Percentiles rank a stretch among this genome's conserved stretches.
Evolutionary conservation across 1,284 basidiomycete species (phyloP).

Genomic region (Cryptococcus sp.): DNA sequence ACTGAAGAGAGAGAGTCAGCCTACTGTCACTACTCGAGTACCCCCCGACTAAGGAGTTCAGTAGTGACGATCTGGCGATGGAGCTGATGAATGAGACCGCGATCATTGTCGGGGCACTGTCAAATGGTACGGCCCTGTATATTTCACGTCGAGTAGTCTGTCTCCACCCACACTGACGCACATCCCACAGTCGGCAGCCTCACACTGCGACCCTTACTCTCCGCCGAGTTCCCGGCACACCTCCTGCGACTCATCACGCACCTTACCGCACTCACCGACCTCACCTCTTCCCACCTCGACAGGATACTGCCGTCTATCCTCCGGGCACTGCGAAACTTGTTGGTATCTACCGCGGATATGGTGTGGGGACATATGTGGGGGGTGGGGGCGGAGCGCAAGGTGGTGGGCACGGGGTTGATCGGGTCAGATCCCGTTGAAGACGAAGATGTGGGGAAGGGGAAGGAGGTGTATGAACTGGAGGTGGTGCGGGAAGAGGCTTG

Average conservation of each 20-base stretch:
- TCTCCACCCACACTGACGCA: not conserved
- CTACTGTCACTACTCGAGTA: conserved; percentile 19
- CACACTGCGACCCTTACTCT: conserved; percentile 35
- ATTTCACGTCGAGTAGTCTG: not conserved
- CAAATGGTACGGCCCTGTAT: conserved; percentile 28
- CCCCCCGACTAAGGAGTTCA: not conserved
- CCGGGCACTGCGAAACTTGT: conserved; percentile 41
- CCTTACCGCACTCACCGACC: conserved; percentile 3
- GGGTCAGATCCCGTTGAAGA: conserved; percentile 11
- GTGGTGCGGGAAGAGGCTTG: conserved; percentile 24
- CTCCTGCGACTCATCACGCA: conserved; percentile 28
- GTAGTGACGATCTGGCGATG: conserved; percentile 5
- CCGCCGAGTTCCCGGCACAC: conserved; percentile 21
- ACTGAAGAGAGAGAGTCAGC: conserved; percentile 2
- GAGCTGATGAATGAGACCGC: conserved; percentile 43
- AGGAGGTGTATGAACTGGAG: conserved; percentile 7
- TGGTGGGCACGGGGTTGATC: conserved; percentile 41
- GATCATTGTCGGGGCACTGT: conserved; percentile 48
- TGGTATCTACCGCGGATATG: conserved; percentile 42
- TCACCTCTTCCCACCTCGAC: conserved; percentile 1
- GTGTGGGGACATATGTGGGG: conserved; percentile 49
- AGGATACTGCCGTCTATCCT: conserved; percentile 30
- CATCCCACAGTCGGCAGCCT: conserved; percentile 32
- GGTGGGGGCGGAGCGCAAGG: conserved; percentile 40
- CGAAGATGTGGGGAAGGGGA: conserved; percentile 12